Conservation (phyloP, 352 stramenopile species). For the Globisporangium megalacanthum region DNA sequence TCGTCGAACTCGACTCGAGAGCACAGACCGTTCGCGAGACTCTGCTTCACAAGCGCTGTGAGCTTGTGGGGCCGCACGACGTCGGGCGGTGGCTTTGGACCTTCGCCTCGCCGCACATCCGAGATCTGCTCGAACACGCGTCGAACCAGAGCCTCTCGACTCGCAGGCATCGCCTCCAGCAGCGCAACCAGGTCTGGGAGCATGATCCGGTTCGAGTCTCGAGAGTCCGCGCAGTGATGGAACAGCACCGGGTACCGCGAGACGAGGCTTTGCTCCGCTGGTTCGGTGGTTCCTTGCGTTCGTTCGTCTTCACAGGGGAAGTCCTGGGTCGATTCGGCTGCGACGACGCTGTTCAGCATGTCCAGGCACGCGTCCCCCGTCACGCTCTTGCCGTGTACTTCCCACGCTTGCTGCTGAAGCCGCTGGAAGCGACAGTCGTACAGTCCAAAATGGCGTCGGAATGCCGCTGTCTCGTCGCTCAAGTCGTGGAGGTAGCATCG, state of each 20-base stretch:
- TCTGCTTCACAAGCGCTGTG: conserved; percentile 37
- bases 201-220: conserved; percentile 9
- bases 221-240: conserved; percentile 40
- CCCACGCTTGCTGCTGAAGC: conserved; percentile 20
- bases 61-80: conserved; percentile 43
- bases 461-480: conserved; percentile 24
- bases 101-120: conserved; percentile 36
- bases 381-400: conserved; percentile 4
- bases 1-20: conserved; percentile 27
- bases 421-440: conserved; percentile 20
- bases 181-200: conserved; percentile 31
- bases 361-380: conserved; percentile 9
- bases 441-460: conserved; percentile 27
- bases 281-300: background rate
- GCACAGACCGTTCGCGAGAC: conserved; percentile 25
- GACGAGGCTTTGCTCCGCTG: conserved; percentile 18
- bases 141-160: conserved; percentile 31
- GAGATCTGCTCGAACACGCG: conserved; percentile 58
- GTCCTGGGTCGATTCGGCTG: background rate
- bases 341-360: conserved; percentile 10
- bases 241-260: conserved; percentile 40
- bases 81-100: conserved; percentile 37
- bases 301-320: background rate
- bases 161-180: conserved; percentile 26
- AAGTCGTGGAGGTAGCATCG: conserved; percentile 38